Conservation (phyloP, 768 basidiomycete species). For the Serendipita sp. region DNA sequence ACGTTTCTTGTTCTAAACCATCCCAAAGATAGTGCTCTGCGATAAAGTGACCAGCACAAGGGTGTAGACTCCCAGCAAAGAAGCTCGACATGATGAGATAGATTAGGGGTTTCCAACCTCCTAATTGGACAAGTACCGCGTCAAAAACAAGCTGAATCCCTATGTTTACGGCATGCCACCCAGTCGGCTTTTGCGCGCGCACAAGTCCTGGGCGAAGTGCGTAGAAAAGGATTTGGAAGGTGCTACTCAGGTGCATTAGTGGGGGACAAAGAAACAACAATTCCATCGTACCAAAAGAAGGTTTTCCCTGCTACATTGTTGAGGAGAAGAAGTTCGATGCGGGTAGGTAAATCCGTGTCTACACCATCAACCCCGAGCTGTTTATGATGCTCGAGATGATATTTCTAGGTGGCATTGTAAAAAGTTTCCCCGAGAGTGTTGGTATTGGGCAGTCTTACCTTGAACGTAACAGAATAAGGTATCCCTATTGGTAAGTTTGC, state of each 20-base stretch:
- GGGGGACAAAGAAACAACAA: background rate
- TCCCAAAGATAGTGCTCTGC: constrained; percentile 96
- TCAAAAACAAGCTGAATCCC: constrained; percentile 54
- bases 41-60: constrained; percentile 94
- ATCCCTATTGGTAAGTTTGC: constrained; percentile 89
- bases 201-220: constrained; percentile 91
- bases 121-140: constrained; percentile 38
- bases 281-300: constrained; percentile 71
- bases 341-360: constrained; percentile 88
- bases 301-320: constrained; percentile 97
- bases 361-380: constrained; percentile 89
- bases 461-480: constrained; percentile 91
- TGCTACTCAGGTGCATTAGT: constrained; percentile 29
- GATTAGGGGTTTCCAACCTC: constrained; percentile 37
- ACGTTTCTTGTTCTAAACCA: constrained; percentile 84
- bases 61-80: constrained; percentile 92
- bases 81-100: constrained; percentile 84
- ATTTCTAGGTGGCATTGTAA: constrained; percentile 32
- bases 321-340: constrained; percentile 64
- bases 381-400: constrained; percentile 95
- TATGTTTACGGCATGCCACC: constrained; percentile 76
- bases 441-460: constrained; percentile 28
- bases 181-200: constrained; percentile 60
- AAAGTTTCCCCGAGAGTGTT: background rate
- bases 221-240: constrained; percentile 97